Evolutionary conservation across 345 rosid species (phyloP), one percentile per base, ranked within the genome.

Genomic region (Eucalyptus caleyi): DNA sequence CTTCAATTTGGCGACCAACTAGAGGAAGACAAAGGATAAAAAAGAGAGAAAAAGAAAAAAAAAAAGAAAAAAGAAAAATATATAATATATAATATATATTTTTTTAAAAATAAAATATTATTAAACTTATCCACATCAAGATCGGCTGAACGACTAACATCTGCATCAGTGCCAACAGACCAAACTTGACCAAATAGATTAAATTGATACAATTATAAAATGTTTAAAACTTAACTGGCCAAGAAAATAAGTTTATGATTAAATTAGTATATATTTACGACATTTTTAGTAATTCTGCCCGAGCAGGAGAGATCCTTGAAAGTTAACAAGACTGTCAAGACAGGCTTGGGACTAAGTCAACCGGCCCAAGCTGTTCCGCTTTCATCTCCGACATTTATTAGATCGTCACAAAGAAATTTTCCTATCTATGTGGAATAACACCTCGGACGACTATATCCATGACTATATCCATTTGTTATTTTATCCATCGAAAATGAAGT

Each of bases 121-220:
- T 53, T 53, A 53, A 53, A 53, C 2, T 53, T 8, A 53, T 53
- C 2, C 2, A 19, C 11, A 53, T 53, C 0, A 1, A 0, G 1
- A 53, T 53, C 4, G 4, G 2, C 0, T 51, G 5, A 2, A 53
- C 2, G 10, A 21, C 2, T 8, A 0, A 53, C 59, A 53, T 53
- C 1, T 4, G 1, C 24, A 53, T 19, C 0, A 8, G 4, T 3
- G 24, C 0, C 2, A 8, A 53, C 1, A 19, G 5, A 53, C 2
- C 59, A 53, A 53, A 53, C 2, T 53, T 53, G 11, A 8, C 2
- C 5, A 0, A 53, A 19, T 53, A 53, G 2, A 53, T 19, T 53
- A 2, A 19, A 53, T 53, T 53, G 5, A 53, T 8, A 53, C 2
- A 53, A 19, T 53, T 53, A 19, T 53, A 53, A 19, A 53, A 53